phyloP scores from a whole-genome alignment of 1,284 basidiomycete species.

The Ceratobasidium sp. region DNA sequence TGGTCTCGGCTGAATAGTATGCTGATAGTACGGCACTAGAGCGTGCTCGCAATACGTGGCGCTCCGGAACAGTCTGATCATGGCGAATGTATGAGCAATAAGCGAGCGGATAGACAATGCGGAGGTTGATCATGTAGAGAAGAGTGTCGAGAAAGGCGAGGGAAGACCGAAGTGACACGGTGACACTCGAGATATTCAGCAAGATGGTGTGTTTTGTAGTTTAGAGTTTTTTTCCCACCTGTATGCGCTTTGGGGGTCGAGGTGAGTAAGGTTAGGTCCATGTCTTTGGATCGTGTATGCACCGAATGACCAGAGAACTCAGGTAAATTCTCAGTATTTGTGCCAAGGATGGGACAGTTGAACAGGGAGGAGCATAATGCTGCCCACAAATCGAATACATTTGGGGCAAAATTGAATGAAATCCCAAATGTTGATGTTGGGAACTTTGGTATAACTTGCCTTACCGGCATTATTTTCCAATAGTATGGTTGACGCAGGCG shows the following conservation, averaged over 20 bases:
- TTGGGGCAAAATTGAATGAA: no score
- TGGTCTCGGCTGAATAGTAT: neutral
- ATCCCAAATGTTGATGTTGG: no score
- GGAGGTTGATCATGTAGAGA: neutral
- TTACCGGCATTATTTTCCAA: neutral
- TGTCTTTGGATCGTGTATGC: conserved; percentile 17
- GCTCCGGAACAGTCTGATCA: neutral
- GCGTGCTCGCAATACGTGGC: neutral
- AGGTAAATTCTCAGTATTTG: neutral
- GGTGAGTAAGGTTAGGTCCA: neutral
- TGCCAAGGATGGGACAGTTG: conserved; percentile 2
- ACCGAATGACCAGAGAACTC: conserved; percentile 3
- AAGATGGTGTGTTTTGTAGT: neutral
- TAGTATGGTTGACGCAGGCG: neutral
- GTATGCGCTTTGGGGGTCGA: neutral
- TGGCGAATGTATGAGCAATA: neutral
- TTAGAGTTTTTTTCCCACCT: conserved; percentile 4
- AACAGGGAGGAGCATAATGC: neutral
- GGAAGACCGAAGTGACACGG: neutral
- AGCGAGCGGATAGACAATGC: conserved; percentile 7
- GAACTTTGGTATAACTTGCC: neutral
- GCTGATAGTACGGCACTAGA: neutral
- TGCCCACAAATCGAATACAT: neutral
- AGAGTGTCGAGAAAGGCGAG: conserved; percentile 19
- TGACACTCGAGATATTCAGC: neutral